Conservation (phyloP, 2,329 filamentous ascomycete species). For the Plectosphaerella plurivora region DNA sequence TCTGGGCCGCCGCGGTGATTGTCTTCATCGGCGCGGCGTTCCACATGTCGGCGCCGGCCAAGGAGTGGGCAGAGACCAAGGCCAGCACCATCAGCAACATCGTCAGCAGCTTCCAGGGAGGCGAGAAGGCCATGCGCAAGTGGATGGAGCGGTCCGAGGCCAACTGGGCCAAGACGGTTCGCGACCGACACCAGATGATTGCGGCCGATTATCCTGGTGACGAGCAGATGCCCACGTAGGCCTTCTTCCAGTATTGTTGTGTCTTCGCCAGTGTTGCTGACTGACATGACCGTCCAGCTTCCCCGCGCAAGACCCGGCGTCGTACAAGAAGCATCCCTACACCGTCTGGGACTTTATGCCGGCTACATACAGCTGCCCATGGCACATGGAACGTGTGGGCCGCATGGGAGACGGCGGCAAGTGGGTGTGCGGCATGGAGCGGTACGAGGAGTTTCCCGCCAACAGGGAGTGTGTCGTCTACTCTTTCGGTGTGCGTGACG, state of each 20-base stretch:
- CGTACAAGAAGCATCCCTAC: slow-evolving; percentile 22
- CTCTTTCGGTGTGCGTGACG: slow-evolving; percentile 30
- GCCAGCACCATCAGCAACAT: slow-evolving; percentile 1
- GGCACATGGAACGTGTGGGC: slow-evolving; percentile 33
- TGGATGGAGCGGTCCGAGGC: slow-evolving; percentile 14
- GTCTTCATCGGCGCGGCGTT: slow-evolving; percentile 18
- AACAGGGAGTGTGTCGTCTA: slow-evolving; percentile 26
- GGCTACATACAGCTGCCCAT: slow-evolving; percentile 32
- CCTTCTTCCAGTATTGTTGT: not conserved
- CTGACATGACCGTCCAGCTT: slow-evolving; percentile 10
- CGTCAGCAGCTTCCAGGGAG: slow-evolving; percentile 6
- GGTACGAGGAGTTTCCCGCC: slow-evolving; percentile 20
- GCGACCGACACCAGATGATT: slow-evolving; percentile 19
- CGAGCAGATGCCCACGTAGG: slow-evolving; percentile 17
- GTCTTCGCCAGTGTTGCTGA: not conserved
- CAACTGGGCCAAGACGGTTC: slow-evolving; percentile 21
- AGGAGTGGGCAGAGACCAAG: slow-evolving; percentile 11
- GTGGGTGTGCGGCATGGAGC: slow-evolving; percentile 34
- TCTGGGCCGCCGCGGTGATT: slow-evolving; percentile 15
- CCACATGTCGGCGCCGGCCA: slow-evolving; percentile 12
- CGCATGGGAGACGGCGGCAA: slow-evolving; percentile 35
- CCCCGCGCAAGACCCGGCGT: slow-evolving; percentile 8
- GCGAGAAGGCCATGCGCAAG: slow-evolving; percentile 9
- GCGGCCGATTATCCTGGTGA: slow-evolving; percentile 15
- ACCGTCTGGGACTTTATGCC: slow-evolving; percentile 34